phyloP scores from a whole-genome alignment of 192 early-diverging fungal genomes.

The Entophlyctis luteolus region DNA sequence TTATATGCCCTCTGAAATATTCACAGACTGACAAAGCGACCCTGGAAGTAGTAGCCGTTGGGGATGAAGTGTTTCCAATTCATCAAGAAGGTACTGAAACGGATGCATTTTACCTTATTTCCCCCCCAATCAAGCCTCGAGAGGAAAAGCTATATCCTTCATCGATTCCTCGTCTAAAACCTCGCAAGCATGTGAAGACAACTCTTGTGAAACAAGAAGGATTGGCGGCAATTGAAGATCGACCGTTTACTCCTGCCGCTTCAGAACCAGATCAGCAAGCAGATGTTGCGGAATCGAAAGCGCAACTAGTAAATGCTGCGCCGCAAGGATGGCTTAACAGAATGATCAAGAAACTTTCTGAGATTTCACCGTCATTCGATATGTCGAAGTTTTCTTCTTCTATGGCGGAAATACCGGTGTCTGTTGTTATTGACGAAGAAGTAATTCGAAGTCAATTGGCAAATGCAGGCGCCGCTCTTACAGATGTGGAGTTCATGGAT shows the following conservation, averaged over 20 bases:
- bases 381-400: conserved; percentile 4
- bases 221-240: not conserved
- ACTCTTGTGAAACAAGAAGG: not conserved
- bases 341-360: conserved; percentile 18
- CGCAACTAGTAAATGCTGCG: not conserved
- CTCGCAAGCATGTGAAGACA: not conserved
- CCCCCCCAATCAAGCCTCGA: no score
- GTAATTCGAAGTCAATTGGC: not conserved
- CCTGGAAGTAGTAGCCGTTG: not conserved
- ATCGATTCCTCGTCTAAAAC: not conserved
- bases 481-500: conserved; percentile 9
- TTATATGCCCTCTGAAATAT: no score
- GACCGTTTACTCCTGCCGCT: not conserved
- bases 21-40: not conserved
- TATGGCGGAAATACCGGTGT: conserved; percentile 4
- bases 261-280: not conserved
- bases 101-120: not conserved
- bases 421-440: conserved; percentile 1
- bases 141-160: not conserved
- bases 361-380: conserved; percentile 14
- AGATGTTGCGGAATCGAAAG: conserved; percentile 5
- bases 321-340: conserved; percentile 11
- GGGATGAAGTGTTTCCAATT: not conserved
- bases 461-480: not conserved
- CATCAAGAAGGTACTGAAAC: not conserved